Conservation (phyloP, 441 rosid species). For the Biscutella laevigata region DNA sequence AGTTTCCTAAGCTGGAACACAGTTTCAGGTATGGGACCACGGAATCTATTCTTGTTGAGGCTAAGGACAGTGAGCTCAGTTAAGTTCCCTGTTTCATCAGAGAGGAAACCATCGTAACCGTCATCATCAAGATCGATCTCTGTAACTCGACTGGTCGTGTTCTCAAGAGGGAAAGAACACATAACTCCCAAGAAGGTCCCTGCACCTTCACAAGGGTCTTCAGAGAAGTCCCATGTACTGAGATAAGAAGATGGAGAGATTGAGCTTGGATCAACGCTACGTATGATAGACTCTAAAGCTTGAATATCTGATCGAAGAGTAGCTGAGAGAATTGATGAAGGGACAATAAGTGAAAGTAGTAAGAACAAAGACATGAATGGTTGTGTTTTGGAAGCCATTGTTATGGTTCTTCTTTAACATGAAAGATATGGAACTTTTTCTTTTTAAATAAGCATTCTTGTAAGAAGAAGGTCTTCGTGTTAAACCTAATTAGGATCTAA, state of each 20-base stretch:
- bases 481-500: slow-evolving; percentile 24
- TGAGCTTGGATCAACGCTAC: slow-evolving; percentile 38
- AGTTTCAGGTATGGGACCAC: slow-evolving; percentile 49
- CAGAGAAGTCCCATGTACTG: slow-evolving; percentile 41
- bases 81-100: slow-evolving; percentile 37
- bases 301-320: slow-evolving; percentile 32
- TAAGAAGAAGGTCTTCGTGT: slow-evolving; percentile 15
- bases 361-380: slow-evolving; percentile 18
- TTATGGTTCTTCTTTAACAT: slow-evolving; percentile 17
- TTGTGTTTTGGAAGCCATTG: slow-evolving; percentile 26
- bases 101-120: slow-evolving; percentile 48
- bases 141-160: slow-evolving; percentile 31
- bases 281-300: slow-evolving; percentile 32
- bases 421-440: slow-evolving; percentile 5
- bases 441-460: slow-evolving; percentile 16
- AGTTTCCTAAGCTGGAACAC: slow-evolving; percentile 37
- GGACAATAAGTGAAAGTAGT: slow-evolving; percentile 14
- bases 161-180: slow-evolving; percentile 35
- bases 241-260: slow-evolving; percentile 37
- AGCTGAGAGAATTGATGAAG: slow-evolving; percentile 24
- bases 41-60: slow-evolving; percentile 36
- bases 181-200: slow-evolving; percentile 44
- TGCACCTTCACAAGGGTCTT: slow-evolving; percentile 44
- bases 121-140: slow-evolving; percentile 40
- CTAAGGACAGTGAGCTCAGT: slow-evolving; percentile 42